phyloP scores from a whole-genome alignment of 108 stramenopile species.

The Chaetoceros tenuissimus region DNA sequence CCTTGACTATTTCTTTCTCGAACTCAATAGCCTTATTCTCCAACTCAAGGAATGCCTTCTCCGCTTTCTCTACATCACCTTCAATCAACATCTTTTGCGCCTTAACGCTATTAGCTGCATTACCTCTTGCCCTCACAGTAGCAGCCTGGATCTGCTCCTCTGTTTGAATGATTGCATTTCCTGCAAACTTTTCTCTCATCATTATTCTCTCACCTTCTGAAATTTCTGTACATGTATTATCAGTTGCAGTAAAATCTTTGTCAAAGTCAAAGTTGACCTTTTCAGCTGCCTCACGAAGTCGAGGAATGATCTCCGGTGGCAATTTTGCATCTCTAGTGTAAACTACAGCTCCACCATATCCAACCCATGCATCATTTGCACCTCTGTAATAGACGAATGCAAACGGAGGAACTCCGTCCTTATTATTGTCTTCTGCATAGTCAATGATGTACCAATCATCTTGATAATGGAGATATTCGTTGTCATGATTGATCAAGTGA shows the following conservation, averaged over 20 bases:
- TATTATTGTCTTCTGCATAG: conserved; percentile 70
- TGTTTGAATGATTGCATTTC: conserved; percentile 69
- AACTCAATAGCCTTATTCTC: conserved; percentile 50
- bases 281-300: conserved; percentile 66
- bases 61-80: conserved; percentile 35
- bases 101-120: conserved; percentile 61
- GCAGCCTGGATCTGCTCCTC: conserved; percentile 74
- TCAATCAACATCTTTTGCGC: conserved; percentile 62
- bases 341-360: conserved; percentile 91
- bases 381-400: conserved; percentile 94
- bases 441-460: conserved; percentile 97
- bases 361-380: conserved; percentile 94
- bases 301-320: conserved; percentile 72
- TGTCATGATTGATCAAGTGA: conserved; percentile 91
- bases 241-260: conserved; percentile 66
- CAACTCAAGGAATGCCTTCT: conserved; percentile 58
- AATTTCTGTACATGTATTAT: conserved; percentile 62
- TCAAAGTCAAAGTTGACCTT: conserved; percentile 82
- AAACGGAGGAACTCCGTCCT: conserved; percentile 70
- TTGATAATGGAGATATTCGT: conserved; percentile 95
- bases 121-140: conserved; percentile 59
- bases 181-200: conserved; percentile 70
- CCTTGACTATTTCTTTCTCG: conserved; percentile 51
- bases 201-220: conserved; percentile 42
- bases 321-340: conserved; percentile 84